Evolutionary conservation across 2,329 filamentous ascomycete genomes (phyloP).

Genomic region (Metarhizium robertsii): DNA sequence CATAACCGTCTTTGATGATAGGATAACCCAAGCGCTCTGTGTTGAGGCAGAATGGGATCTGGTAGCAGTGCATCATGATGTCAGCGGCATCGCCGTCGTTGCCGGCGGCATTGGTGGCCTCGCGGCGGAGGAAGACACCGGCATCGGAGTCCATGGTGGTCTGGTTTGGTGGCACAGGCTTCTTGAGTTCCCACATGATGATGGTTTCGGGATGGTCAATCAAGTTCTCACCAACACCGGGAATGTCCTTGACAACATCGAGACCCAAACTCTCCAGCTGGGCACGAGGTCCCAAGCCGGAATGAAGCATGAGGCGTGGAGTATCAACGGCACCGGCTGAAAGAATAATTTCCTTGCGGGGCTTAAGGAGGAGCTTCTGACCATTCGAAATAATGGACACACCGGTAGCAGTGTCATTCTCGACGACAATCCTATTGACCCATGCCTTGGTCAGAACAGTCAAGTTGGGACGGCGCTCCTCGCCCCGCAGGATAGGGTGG

Average conservation of each 20-base stretch:
- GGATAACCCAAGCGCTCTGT: slow-evolving; percentile 69
- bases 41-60: slow-evolving; percentile 86
- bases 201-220: slow-evolving; percentile 52
- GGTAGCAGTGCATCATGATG: slow-evolving; percentile 96
- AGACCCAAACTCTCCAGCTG: slow-evolving; percentile 46
- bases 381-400: slow-evolving; percentile 54
- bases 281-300: slow-evolving; percentile 44
- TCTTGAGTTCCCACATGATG: slow-evolving; percentile 69
- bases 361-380: slow-evolving; percentile 44
- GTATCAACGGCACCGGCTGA: slow-evolving; percentile 76
- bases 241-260: slow-evolving; percentile 45
- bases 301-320: slow-evolving; percentile 54
- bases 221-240: slow-evolving; percentile 52
- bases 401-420: slow-evolving; percentile 61
- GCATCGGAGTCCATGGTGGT: slow-evolving; percentile 90
- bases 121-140: slow-evolving; percentile 77
- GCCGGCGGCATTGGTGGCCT: slow-evolving; percentile 55
- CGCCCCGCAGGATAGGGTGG: slow-evolving; percentile 76
- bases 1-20: slow-evolving; percentile 56
- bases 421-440: slow-evolving; percentile 73
- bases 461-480: slow-evolving; percentile 75
- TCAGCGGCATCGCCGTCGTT: slow-evolving; percentile 71
- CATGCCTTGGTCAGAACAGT: slow-evolving; percentile 81
- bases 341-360: slow-evolving; percentile 69
- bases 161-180: slow-evolving; percentile 64